Evolutionary conservation across 768 basidiomycete species (phyloP), one percentile per base, ranked within the genome.

Genomic region (Tulasnella sp.): DNA sequence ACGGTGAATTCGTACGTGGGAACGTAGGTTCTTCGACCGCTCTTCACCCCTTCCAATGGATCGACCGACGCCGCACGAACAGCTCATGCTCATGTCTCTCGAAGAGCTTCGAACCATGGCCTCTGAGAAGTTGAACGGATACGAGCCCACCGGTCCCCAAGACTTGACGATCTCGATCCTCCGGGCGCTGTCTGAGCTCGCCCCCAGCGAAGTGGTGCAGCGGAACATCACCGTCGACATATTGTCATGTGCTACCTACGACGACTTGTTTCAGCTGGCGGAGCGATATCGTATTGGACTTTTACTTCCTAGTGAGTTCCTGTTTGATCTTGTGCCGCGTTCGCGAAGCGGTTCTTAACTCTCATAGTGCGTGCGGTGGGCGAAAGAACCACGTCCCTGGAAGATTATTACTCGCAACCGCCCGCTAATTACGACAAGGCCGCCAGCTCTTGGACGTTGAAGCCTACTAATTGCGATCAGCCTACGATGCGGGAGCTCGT

Each of bases 61-160:
- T 42, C 36, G 24, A 27, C 48, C 0, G 84, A 18, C 91, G 86
- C 82, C 93, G 93, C 83, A 91, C 42, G 42, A 42, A 42, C 10
- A 42, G 16, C 16, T 42, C 10, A 8, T 10, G 42, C 10, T 42
- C 42, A 42, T 42, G 42, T 14, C 42, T 14, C 42, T 42, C 42
- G 42, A 42, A 42, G 42, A 42, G 9, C 42, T 42, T 14, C 42
- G 42, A 42, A 14, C 42, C 8, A 42, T 42, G 42, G 42, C 16
- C 42, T 14, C 42, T 42, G 10, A 42, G 42, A 42, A 42, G 42
- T 14, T 42, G 8, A 14, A 42, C 42, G 8, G 42, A 8, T 42
- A 42, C 8, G 42, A 42, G 42, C 8, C 8, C 10, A 42, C 42
- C 9, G 8, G 42, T 42, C 42, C 42, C 10, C 42, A 42, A 42